These are phyloP conservation scores for Xerocomus alliaceus DNA, from an alignment of 1,284 basidiomycete species.

Conservation along the genomic window DNA sequence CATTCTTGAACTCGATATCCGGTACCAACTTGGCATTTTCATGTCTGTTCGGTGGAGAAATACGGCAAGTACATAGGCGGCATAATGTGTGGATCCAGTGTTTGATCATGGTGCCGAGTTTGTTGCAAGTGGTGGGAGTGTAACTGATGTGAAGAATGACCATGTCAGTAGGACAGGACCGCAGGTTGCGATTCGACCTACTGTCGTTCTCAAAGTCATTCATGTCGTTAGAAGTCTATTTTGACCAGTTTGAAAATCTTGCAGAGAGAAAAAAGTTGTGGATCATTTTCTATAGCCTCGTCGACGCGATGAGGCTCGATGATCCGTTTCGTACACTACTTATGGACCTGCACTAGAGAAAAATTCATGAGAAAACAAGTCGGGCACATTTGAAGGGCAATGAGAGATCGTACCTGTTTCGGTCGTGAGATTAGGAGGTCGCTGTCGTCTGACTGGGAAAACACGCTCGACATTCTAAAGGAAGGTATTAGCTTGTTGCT, in stretches of 20 bases:
- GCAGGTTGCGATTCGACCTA: constrained; percentile 80
- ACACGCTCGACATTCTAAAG: constrained; percentile 7
- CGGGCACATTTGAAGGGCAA: no score
- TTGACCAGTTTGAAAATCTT: constrained; percentile 91
- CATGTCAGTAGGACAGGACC: constrained; percentile 5
- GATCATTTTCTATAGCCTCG: constrained; percentile 52
- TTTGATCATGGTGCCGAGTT: constrained; percentile 1
- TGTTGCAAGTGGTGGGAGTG: not conserved
- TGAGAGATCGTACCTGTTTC: no score
- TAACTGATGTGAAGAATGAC: constrained; percentile 3
- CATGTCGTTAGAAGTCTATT: constrained; percentile 94
- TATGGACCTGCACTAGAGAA: constrained; percentile 67
- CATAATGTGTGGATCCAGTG: not conserved
- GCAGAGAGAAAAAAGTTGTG: constrained; percentile 59
- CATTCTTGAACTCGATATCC: constrained; percentile 78
- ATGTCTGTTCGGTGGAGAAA: constrained; percentile 44
- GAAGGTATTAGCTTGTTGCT: no score
- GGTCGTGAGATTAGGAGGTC: constrained; percentile 3
- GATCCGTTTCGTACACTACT: constrained; percentile 87
- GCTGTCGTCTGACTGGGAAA: constrained; percentile 2
- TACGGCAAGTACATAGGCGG: constrained; percentile 24
- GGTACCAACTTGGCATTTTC: constrained; percentile 25
- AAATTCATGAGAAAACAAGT: no score
- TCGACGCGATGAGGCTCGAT: constrained; percentile 80
- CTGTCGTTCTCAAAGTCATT: constrained; percentile 87